Evolutionary conservation across 805 yeast genomes (phyloP).

Genomic region (Vanderwaltozyma verrucispora): DNA sequence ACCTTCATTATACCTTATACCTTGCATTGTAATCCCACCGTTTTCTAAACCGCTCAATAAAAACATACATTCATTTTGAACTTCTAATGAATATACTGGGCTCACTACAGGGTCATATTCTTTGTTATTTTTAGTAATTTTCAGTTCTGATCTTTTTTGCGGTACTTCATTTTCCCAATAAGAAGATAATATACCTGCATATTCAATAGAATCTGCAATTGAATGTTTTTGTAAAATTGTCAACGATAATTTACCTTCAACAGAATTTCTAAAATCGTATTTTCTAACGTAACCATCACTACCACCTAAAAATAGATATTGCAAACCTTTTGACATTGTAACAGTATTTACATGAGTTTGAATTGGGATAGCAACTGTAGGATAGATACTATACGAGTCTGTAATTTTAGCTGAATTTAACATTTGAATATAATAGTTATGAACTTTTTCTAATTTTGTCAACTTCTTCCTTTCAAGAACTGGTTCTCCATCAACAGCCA

Average conservation of each 20-base stretch:
- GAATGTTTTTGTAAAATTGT: slow-evolving; percentile 90
- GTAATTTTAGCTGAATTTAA: slow-evolving; percentile 40
- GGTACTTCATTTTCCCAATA: slow-evolving; percentile 99
- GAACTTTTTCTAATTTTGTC: slow-evolving; percentile 8
- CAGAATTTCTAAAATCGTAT: slow-evolving; percentile 74
- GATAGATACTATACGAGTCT: slow-evolving; percentile 57
- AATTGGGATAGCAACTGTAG: slow-evolving; percentile 83
- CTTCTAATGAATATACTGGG: slow-evolving; percentile 84
- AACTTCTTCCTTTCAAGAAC: slow-evolving; percentile 6
- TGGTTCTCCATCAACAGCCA: slow-evolving; percentile 14
- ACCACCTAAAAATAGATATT: slow-evolving; percentile 89
- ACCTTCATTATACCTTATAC: slow-evolving; percentile 78
- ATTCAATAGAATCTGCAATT: slow-evolving; percentile 71
- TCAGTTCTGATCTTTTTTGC: slow-evolving; percentile 34
- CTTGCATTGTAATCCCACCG: slow-evolving; percentile 83
- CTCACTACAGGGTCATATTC: slow-evolving; percentile 50
- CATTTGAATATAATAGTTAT: slow-evolving; percentile 27
- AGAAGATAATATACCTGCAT: slow-evolving; percentile 71
- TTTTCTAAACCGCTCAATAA: slow-evolving; percentile 66
- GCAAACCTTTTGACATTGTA: slow-evolving; percentile 68
- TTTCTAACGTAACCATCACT: slow-evolving; percentile 90
- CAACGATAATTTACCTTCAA: slow-evolving; percentile 77
- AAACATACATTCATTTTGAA: slow-evolving; percentile 76
- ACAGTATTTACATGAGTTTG: slow-evolving; percentile 67
- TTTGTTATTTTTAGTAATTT: slow-evolving; percentile 22